Evolutionary conservation across 1,284 basidiomycete genomes (phyloP), one percentile per base, ranked within the genome.

Genomic region (Takashimella tepidaria): DNA sequence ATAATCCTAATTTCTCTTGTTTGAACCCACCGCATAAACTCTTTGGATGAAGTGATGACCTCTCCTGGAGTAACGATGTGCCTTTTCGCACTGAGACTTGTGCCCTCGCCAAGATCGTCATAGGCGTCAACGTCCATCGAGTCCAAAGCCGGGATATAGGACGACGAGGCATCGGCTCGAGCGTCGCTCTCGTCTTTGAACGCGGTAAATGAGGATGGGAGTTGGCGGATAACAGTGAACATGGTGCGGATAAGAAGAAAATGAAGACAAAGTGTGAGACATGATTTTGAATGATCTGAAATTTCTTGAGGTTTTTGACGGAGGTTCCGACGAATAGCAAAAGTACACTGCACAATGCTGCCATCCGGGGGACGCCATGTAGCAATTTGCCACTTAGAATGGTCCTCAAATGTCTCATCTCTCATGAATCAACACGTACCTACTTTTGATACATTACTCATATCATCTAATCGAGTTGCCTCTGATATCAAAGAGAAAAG

Each of bases 11-110:
- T 8, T 37, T 16, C 10, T 37, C 31, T 37, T 16, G 10, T 37
- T 10, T 6, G 0, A 11, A 40, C 67, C 19, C 23, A 73, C 72
- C 74, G 59, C 73, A 76, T 76, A 53, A 69, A 76, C 53, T 76
- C 74, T 50, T 69, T 73, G 2, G 73, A 64, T 51, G 67, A 72
- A 2, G 72, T 71, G 40, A 76, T 75, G 0, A 64, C 58, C 56
- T 75, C 72, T 22, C 74, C 74, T 3, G 74, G 73, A 13, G 63
- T 64, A 19, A 70, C 68, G 23, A 71, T 57, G 21, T 45, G 56
- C 26, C 56, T 57, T 23, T 59, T 57, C 19, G 45, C 49, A 19
- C 59, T 62, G 42, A 60, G 21, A 21, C 40, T 27, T 46, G 49
- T 43, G 19, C 61, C 63, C 53, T 61, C 59, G 47, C 60, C 62